These are phyloP conservation scores for Chlamydomonas sphaeroides DNA, from an alignment of 139 green algal genomes.

Conservation along the genomic window DNA sequence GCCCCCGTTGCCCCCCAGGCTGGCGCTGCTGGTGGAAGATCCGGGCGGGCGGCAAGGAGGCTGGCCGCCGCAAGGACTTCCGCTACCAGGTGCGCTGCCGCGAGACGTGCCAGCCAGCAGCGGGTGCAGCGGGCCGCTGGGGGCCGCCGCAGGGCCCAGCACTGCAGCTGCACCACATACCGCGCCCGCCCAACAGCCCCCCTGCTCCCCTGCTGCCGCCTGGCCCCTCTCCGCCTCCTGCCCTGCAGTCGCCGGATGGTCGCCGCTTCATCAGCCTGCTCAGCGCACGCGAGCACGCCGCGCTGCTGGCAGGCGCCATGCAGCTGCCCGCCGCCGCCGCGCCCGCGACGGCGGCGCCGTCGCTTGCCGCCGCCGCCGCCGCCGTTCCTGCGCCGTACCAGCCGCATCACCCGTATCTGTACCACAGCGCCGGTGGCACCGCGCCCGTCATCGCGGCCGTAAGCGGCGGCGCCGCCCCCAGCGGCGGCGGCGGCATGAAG, in stretches of 20 bases:
- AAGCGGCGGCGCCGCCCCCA: neutral
- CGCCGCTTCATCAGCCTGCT: slow-evolving; percentile 33
- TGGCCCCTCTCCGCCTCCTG: neutral
- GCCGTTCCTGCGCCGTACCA: neutral
- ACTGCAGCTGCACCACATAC: too few species aligned
- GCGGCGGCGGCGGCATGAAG: neutral
- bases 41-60: slow-evolving; percentile 36
- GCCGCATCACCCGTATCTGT: neutral
- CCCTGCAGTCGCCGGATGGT: slow-evolving; percentile 19
- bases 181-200: too few species aligned
- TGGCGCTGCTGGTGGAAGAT: slow-evolving; percentile 41
- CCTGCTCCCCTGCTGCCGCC: too few species aligned
- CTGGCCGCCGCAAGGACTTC: slow-evolving; percentile 30
- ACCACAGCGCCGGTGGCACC: too few species aligned
- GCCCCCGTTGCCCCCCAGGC: neutral
- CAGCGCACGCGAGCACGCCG: slow-evolving; percentile 26
- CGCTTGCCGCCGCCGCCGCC: neutral
- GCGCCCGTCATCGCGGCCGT: too few species aligned
- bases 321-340: too few species aligned
- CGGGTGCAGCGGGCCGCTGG: too few species aligned
- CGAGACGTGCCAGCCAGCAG: too few species aligned
- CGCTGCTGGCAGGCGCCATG: neutral
- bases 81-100: slow-evolving; percentile 36
- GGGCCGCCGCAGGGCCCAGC: too few species aligned
- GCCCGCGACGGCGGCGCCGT: too few species aligned